Evolutionary conservation across 2,329 filamentous ascomycete genomes (phyloP), one percentile per base, ranked within the genome.

Genomic region (Sclerotinia minor): DNA sequence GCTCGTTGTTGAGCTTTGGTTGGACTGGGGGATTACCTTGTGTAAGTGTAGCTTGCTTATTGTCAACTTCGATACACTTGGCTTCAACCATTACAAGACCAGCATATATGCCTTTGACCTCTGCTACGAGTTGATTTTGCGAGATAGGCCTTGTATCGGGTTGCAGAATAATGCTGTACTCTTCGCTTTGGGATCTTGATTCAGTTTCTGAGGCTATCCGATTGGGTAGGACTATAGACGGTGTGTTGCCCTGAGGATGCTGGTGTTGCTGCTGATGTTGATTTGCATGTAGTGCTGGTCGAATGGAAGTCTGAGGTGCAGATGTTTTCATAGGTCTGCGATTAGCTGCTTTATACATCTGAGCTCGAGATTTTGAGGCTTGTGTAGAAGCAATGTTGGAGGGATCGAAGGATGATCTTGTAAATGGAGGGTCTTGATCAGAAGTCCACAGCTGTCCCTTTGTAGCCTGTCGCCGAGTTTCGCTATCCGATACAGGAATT

Each of bases 21-120:
- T 80, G 77, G 0, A 79, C 73, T 2, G 80, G 77, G 0, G 71
- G 68, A 68, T 79, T 80, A 13, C 82, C 79, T 0, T 87, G 85
- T 0, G 85, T 83, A 7, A 81, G 79, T 26, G 81, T 78, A 7
- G 82, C 81, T 73, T 89, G 85, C 58, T 84, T 82, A 55, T 86
- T 87, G 72, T 94, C 91, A 0, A 96, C 89, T 65, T 96, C 90
- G 0, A 96, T 94, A 73, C 94, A 92, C 94, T 73, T 95, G 92
- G 32, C 86, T 87, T 76, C 98, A 0, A 97, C 91, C 87, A 95
- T 92, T 0, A 92, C 89, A 0, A 97, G 79, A 0, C 91, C 92
- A 0, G 89, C 88, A 73, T 97, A 96, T 4, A 95, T 95, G 0
- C 73, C 73, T 58, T 76, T 76, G 8, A 75, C 73, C 67, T 76